Conservation (phyloP, 345 rosid genomes). For the Reutealis trisperma region DNA sequence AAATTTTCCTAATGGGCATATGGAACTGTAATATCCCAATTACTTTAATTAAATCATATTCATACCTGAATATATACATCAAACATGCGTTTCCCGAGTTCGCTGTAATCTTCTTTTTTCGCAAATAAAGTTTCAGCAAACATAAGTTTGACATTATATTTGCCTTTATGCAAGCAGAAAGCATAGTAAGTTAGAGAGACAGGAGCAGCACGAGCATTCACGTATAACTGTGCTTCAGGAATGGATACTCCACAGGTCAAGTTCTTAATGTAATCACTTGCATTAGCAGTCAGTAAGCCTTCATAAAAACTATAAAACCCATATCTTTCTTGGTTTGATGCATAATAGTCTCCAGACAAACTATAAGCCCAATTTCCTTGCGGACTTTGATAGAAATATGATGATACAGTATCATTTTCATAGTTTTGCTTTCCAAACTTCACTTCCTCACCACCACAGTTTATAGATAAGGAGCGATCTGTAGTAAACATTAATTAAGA, state of each 20-base stretch:
- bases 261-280: neutral
- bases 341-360: neutral
- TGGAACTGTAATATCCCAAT: no score
- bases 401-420: neutral
- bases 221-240: neutral
- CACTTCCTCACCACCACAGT: neutral
- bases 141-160: neutral
- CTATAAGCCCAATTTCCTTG: neutral
- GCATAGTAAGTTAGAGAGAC: neutral
- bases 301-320: no score
- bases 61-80: neutral
- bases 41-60: no score
- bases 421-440: neutral
- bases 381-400: neutral
- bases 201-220: neutral
- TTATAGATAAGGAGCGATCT: neutral
- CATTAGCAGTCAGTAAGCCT: neutral
- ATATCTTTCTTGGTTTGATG: no score
- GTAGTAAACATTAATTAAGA: neutral
- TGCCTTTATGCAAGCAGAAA: neutral
- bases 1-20: no score
- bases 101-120: neutral
- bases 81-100: neutral
- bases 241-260: neutral
- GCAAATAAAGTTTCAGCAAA: neutral